Evolutionary conservation across 257 asterid genomes (phyloP), one percentile per base, ranked within the genome.

Genomic region (Ocimum tenuiflorum): DNA sequence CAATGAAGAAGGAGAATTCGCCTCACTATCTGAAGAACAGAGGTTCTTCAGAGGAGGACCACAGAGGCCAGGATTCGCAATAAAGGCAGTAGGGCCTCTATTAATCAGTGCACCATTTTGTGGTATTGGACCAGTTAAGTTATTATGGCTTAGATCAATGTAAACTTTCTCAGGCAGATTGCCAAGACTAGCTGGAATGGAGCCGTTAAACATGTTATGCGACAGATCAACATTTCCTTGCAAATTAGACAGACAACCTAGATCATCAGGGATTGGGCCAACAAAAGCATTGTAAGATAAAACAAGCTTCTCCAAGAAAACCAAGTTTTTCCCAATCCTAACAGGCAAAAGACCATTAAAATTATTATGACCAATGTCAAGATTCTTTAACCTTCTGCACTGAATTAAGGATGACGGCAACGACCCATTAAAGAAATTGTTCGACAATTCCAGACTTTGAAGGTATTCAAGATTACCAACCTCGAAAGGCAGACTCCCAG

Each of bases 71-170:
- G 78, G 83, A 62, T 92, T 92, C 60, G 94, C 97, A 47, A 92
- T 78, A 70, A 92, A 92, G 12, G 99, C 99, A 2, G 99, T 92
- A 15, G 99, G 99, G 18, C 99, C 99, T 78, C 96, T 69, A 24
- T 86, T 92, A 11, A 86, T 73, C 14, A 92, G 62, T 75, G 99
- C 91, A 42, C 99, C 99, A 63, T 70, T 87, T 81, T 92, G 96
- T 18, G 99, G 99, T 65, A 92, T 86, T 45, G 97, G 89, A 18
- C 99, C 99, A 20, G 76, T 83, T 54, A 92, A 72, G 8, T 81
- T 77, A 72, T 92, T 92, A 41, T 77, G 68, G 4, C 94, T 87
- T 8, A 92, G 82, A 78, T 92, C 99, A 68, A 92, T 87, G 71
- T 90, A 89, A 67, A 92, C 95, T 66, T 88, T 89, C 80, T 87